Conservation (phyloP, 2,329 filamentous ascomycete species). For the Arthrinium phaeospermum region DNA sequence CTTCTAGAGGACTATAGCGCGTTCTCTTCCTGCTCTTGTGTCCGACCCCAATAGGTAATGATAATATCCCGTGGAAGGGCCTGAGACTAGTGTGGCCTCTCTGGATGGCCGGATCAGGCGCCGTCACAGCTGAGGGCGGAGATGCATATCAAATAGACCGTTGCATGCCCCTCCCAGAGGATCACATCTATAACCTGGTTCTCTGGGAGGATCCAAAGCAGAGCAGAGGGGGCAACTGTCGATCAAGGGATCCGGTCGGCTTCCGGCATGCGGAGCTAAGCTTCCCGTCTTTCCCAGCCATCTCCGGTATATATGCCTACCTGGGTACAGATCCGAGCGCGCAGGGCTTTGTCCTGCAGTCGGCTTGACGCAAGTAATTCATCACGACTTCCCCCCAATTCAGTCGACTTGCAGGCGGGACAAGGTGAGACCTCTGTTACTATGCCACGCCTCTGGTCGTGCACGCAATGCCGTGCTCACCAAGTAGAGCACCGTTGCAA, state of each 20-base stretch:
- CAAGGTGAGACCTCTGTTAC: slow-evolving; percentile 9
- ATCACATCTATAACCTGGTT: background rate
- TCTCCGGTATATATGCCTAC: background rate
- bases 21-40: background rate
- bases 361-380: slow-evolving; percentile 4
- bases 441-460: slow-evolving; percentile 13
- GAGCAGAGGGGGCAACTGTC: background rate
- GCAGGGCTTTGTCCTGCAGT: background rate
- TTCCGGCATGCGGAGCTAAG: slow-evolving; percentile 15
- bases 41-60: background rate
- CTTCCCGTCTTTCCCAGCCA: slow-evolving; percentile 5
- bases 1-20: background rate
- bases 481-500: slow-evolving; percentile 10
- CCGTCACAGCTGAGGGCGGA: background rate
- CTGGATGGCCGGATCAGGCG: background rate
- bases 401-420: slow-evolving; percentile 6
- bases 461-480: background rate
- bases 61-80: background rate
- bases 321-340: background rate
- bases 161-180: background rate
- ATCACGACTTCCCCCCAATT: slow-evolving; percentile 5
- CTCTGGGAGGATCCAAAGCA: background rate
- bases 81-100: background rate
- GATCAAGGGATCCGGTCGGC: slow-evolving; percentile 5
- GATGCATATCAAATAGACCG: background rate